Percentiles rank a stretch among this genome's conserved stretches.
These are phyloP conservation scores for Euphorbia schlechtendalii DNA, from an alignment of 441 rosid genomes.

Conservation along the genomic window DNA sequence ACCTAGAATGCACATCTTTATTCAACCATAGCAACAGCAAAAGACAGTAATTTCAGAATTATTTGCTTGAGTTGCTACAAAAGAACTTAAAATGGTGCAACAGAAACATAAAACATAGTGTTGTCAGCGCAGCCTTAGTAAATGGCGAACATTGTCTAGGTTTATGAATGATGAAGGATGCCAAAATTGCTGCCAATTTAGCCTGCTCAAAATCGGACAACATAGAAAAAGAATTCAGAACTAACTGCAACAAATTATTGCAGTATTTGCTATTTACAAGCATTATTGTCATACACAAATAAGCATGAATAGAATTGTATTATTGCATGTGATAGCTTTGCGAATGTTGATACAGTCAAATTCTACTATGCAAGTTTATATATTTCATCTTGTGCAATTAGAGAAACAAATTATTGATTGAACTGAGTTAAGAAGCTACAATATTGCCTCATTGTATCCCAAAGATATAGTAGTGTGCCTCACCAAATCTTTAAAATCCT, in stretches of 20 bases:
- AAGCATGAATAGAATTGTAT: not conserved
- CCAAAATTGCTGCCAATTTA: constrained; percentile 78
- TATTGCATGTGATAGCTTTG: not conserved
- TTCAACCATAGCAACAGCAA: not conserved
- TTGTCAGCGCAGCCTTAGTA: constrained; percentile 67
- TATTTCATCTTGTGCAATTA: not conserved
- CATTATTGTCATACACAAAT: not conserved
- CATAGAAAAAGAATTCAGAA: constrained; percentile 10
- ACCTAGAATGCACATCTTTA: not conserved
- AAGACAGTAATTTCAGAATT: not conserved
- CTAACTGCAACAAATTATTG: not conserved
- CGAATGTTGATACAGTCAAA: not conserved
- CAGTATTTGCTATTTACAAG: not conserved
- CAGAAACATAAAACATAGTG: constrained; percentile 37
- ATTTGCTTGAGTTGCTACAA: no score
- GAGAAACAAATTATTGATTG: not conserved
- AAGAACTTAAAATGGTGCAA: no score
- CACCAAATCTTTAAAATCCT: constrained; percentile 87
- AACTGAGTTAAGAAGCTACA: constrained; percentile 1
- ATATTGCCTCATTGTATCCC: constrained; percentile 66
- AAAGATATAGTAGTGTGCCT: constrained; percentile 55
- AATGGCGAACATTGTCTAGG: constrained; percentile 60
- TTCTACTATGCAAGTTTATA: not conserved
- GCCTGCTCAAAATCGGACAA: constrained; percentile 32
- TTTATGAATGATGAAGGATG: constrained; percentile 84